Evolutionary conservation across 2,329 filamentous ascomycete genomes (phyloP).

Genomic region (Penicillium sp.): DNA sequence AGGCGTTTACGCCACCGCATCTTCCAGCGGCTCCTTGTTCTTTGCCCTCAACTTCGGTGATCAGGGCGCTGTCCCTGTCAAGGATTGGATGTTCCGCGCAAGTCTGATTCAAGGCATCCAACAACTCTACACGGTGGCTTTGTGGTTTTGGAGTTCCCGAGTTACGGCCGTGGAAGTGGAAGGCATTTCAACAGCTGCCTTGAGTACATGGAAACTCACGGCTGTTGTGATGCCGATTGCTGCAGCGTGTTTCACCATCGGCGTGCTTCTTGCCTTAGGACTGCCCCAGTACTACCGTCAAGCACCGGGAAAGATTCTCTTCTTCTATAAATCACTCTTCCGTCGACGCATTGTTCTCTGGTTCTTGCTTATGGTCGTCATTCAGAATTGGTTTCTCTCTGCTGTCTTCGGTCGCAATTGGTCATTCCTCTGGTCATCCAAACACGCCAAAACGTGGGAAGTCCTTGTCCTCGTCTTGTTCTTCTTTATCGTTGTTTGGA

Average conservation of each 20-base stretch:
- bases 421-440: slow-evolving; percentile 59
- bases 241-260: slow-evolving; percentile 57
- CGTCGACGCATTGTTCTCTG: slow-evolving; percentile 65
- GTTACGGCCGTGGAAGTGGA: slow-evolving; percentile 42
- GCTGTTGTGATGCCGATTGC: slow-evolving; percentile 61
- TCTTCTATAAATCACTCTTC: slow-evolving; percentile 63
- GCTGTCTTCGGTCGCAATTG: slow-evolving; percentile 67
- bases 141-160: slow-evolving; percentile 67
- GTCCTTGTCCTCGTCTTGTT: slow-evolving; percentile 52
- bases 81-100: slow-evolving; percentile 66
- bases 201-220: slow-evolving; percentile 48
- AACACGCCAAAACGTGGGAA: slow-evolving; percentile 57
- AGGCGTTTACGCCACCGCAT: slow-evolving; percentile 61
- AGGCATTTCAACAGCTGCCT: slow-evolving; percentile 36
- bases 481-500: slow-evolving; percentile 59
- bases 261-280: slow-evolving; percentile 57
- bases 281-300: slow-evolving; percentile 67
- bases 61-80: slow-evolving; percentile 62
- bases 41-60: slow-evolving; percentile 68
- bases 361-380: slow-evolving; percentile 63
- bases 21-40: slow-evolving; percentile 63
- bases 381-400: slow-evolving; percentile 68
- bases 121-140: slow-evolving; percentile 62
- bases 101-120: slow-evolving; percentile 67
- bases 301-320: slow-evolving; percentile 62